Conservation (phyloP, 768 basidiomycete genomes). For the Lactarius hengduanensis region DNA sequence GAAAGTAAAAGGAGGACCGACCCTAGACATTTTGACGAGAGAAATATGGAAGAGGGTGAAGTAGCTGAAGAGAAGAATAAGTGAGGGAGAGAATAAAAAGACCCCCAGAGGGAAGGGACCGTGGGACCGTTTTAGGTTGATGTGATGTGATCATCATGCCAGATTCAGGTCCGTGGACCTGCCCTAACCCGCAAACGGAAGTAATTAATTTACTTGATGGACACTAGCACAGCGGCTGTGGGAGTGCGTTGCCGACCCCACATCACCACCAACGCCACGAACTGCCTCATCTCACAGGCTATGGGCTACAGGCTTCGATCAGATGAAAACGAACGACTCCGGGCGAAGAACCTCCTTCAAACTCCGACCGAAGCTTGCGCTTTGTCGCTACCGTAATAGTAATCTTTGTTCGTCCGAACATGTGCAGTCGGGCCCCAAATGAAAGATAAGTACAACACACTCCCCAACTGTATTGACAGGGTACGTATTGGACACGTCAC, state of each 20-base stretch:
- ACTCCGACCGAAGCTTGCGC: not conserved
- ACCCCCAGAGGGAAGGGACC: not conserved
- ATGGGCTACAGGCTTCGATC: not conserved
- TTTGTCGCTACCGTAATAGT: not conserved
- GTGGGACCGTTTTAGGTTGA: not conserved
- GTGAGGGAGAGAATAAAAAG: not conserved
- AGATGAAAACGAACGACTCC: not conserved
- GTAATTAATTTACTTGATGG: too few species aligned
- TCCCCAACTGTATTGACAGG: too few species aligned
- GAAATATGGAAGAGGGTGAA: not conserved
- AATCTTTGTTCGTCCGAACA: not conserved
- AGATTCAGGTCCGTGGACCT: not conserved
- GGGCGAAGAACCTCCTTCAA: not conserved
- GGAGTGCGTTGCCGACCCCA: too few species aligned
- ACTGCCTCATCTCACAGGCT: not conserved
- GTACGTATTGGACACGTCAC: not conserved
- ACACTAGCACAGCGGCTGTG: too few species aligned
- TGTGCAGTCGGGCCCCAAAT: not conserved
- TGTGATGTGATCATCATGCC: not conserved
- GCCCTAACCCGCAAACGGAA: too few species aligned
- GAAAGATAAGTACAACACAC: not conserved
- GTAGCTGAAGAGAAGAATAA: not conserved
- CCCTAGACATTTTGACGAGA: conserved; percentile 36
- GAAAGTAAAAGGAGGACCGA: conserved; percentile 22
- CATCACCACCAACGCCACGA: not conserved